Evolutionary conservation across 805 yeast species (phyloP).

Genomic region (Lipomyces starkeyi): DNA sequence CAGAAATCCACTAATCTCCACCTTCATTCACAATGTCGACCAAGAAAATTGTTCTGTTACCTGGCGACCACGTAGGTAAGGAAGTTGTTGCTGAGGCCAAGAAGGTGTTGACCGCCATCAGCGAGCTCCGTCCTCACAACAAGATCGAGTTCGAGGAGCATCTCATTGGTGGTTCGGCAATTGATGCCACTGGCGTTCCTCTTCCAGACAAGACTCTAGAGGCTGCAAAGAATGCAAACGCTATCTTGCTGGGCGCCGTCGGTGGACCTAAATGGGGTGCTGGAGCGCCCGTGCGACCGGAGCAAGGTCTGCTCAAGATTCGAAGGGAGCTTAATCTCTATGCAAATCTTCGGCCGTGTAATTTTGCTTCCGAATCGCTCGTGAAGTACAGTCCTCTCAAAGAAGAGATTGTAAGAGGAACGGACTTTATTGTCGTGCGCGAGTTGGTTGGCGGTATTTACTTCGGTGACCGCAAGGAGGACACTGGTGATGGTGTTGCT

Average conservation of each 20-base stretch:
- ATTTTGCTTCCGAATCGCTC: conserved; percentile 83
- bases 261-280: conserved; percentile 99
- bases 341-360: conserved; percentile 97
- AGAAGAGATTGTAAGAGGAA: conserved; percentile 83
- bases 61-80: conserved; percentile 97
- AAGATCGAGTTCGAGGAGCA: conserved; percentile 80
- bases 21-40: conserved; percentile 29
- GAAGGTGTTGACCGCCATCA: conserved; percentile 84
- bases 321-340: conserved; percentile 92
- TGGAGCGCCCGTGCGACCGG: conserved; percentile 87
- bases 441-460: conserved; percentile 98
- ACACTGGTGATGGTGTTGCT: conserved; percentile 83
- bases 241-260: conserved; percentile 96
- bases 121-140: conserved; percentile 55
- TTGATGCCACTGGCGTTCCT: conserved; percentile 94
- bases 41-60: conserved; percentile 85
- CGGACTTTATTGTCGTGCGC: conserved; percentile 91
- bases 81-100: conserved; percentile 91
- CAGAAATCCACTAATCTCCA: background rate
- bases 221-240: conserved; percentile 86
- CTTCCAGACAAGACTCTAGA: conserved; percentile 82
- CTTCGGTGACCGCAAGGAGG: conserved; percentile 95
- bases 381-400: conserved; percentile 88
- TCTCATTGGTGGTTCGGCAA: conserved; percentile 97
- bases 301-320: conserved; percentile 92